These are phyloP conservation scores for Thelonectria blattea DNA, from an alignment of 2,329 filamentous ascomycete genomes.

Conservation along the genomic window DNA sequence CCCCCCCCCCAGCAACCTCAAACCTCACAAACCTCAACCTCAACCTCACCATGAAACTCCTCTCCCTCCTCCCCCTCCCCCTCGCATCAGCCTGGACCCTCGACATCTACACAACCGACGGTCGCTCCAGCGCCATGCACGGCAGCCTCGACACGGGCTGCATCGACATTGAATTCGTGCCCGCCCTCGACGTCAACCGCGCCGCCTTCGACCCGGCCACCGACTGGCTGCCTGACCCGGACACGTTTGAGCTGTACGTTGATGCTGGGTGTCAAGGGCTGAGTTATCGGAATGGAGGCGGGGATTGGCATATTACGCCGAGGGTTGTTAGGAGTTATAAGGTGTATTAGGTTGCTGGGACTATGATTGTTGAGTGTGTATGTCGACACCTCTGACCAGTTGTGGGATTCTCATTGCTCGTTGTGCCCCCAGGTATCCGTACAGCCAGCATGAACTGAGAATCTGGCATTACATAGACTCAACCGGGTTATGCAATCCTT, in stretches of 20 bases:
- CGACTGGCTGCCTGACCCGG: constrained; percentile 1
- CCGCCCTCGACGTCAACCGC: constrained; percentile 7
- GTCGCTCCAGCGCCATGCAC: constrained; percentile 10
- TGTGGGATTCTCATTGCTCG: too few relatives aligned
- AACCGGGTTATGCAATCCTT: too few relatives aligned
- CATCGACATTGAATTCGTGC: constrained; percentile 5
- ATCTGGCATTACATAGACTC: too few relatives aligned
- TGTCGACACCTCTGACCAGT: too few relatives aligned
- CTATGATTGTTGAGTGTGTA: too few relatives aligned
- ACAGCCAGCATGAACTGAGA: too few relatives aligned
- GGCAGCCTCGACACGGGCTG: constrained; percentile 4
- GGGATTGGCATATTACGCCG: constrained; percentile 11
- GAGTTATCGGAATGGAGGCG: constrained; percentile 5
- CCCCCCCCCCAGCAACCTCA: neutral
- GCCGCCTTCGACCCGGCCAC: constrained; percentile 15
- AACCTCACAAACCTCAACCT: neutral
- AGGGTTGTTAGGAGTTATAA: constrained; percentile 15
- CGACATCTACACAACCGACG: constrained; percentile 10
- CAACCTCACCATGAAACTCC: neutral
- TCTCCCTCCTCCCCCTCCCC: neutral
- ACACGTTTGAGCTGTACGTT: constrained; percentile 13
- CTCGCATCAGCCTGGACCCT: constrained; percentile 8
- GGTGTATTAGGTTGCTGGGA: neutral
- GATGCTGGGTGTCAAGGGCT: constrained; percentile 1
- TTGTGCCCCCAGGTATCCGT: too few relatives aligned